These are phyloP conservation scores for Russula vinacea DNA, from an alignment of 768 basidiomycete species.

Conservation along the genomic window DNA sequence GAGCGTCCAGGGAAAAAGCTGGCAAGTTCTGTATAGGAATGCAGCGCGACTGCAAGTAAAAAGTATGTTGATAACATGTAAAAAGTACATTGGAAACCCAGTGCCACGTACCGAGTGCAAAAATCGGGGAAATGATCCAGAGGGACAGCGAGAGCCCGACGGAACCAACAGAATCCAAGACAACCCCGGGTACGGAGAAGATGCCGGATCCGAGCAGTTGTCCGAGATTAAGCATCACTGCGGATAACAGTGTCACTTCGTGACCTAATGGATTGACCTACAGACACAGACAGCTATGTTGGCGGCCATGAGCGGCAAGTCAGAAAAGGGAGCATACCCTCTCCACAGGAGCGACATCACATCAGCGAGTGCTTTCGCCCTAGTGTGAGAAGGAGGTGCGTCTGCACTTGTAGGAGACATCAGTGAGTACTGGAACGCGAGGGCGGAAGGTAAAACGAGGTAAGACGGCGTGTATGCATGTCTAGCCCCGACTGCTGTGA, in stretches of 20 bases:
- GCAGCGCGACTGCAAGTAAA: slow-evolving; percentile 15
- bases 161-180: slow-evolving; percentile 33
- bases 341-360: slow-evolving; percentile 24
- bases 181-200: slow-evolving; percentile 35
- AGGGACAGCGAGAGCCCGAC: slow-evolving; percentile 35
- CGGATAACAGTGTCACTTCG: slow-evolving; percentile 30
- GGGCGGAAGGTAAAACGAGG: too few species aligned
- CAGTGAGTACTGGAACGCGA: background rate
- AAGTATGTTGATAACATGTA: background rate
- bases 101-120: slow-evolving; percentile 28
- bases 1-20: slow-evolving; percentile 49
- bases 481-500: too few species aligned
- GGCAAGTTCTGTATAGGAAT: slow-evolving; percentile 43
- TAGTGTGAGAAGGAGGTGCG: background rate
- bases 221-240: slow-evolving; percentile 32
- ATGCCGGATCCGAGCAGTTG: slow-evolving; percentile 34
- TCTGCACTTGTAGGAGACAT: slow-evolving; percentile 14
- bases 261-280: slow-evolving; percentile 32
- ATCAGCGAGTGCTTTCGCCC: slow-evolving; percentile 4
- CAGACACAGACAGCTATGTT: background rate
- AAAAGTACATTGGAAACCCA: background rate
- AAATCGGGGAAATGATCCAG: slow-evolving; percentile 34
- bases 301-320: background rate
- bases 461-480: too few species aligned
- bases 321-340: slow-evolving; percentile 7